Evolutionary conservation across 768 basidiomycete species (phyloP), one percentile per base, ranked within the genome.

Genomic region (Leucosporidium creatinivorum): DNA sequence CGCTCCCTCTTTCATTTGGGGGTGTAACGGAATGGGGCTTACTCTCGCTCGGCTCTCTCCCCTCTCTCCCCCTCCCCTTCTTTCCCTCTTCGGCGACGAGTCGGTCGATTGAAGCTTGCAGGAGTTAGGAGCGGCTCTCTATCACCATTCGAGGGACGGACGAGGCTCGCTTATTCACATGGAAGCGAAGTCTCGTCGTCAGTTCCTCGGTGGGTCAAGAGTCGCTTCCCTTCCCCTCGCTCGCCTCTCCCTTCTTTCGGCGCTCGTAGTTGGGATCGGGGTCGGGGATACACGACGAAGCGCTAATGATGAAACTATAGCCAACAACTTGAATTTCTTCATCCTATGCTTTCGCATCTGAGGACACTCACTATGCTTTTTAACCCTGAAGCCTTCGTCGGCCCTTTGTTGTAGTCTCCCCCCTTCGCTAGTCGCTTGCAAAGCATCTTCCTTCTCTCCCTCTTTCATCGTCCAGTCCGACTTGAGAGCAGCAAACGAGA

Each of bases 11-110:
- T 28, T 39, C 48, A n/a, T 15, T 23, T 48, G 10, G 49, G 28
- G 44, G 58, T 51, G 68, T 66, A 69, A 69, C 68, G 61, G 68
- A 69, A 66, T 69, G 68, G 68, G 68, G 68, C 68, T 69, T 69
- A 63, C 68, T 69, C 68, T 69, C 58, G 64, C 31, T 59, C 64
- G 61, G 54, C 68, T 69, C 68, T 33, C 28, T 15, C 7, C 21
- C 30, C 17, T 31, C 19, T n/a, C 28, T 21, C 30, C 39, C 56
- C 51, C 62, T 49, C 51, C 31, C 47, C 26, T 18, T 33, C 21
- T 31, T 23, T 17, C 25, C 8, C 17, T 21, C 5, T 48, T 44
- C 12, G 19, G 7, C 25, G 54, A 19, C n/a, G 55, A 30, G 39
- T 33, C 12, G 19, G 44, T 28, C 8, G 61, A 17, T 9, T 13